A percentile compares a stretch with the other conserved stretches of the same genome.
These are phyloP conservation scores for Kodamaea ohmeri DNA, from an alignment of 1,139 yeast genomes.

Conservation along the genomic window DNA sequence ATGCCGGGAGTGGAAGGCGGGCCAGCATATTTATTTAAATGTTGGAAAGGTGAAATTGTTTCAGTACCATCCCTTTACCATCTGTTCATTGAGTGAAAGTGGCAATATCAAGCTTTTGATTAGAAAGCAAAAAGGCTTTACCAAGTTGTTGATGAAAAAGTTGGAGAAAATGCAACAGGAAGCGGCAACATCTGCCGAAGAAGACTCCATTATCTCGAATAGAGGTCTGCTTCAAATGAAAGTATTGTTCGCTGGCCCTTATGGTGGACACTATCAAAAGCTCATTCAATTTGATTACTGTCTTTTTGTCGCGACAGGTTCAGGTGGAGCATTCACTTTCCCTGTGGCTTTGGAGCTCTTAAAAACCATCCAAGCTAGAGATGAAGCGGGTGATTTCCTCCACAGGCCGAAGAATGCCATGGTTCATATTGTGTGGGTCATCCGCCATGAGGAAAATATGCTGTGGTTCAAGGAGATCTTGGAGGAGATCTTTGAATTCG, in stretches of 20 bases:
- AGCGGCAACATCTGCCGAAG: background rate
- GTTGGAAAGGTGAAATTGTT: conserved; percentile 36
- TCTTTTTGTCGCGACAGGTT: conserved; percentile 44
- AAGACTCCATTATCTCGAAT: background rate
- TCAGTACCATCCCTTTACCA: conserved; percentile 51
- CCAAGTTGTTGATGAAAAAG: conserved; percentile 33
- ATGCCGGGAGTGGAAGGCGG: conserved; percentile 46
- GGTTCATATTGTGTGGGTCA: conserved; percentile 37
- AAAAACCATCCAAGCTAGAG: conserved; percentile 22
- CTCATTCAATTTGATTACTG: conserved; percentile 40
- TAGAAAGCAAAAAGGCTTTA: conserved; percentile 43
- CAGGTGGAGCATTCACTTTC: conserved; percentile 46
- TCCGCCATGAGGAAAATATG: conserved; percentile 25
- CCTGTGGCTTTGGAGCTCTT: conserved; percentile 45
- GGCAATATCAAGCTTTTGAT: conserved; percentile 41
- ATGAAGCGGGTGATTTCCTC: conserved; percentile 29
- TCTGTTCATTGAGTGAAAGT: conserved; percentile 36
- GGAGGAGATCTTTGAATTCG: conserved; percentile 26
- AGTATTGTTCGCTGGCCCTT: conserved; percentile 43
- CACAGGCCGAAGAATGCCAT: conserved; percentile 30
- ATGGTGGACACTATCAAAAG: conserved; percentile 43
- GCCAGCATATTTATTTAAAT: conserved; percentile 44
- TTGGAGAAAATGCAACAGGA: conserved; percentile 20
- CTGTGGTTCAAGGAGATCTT: conserved; percentile 39
- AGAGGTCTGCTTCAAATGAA: conserved; percentile 20